Percentiles rank a stretch among this genome's conserved stretches.
Evolutionary conservation across 2,329 filamentous ascomycete species (phyloP).

Genomic region (Diaporthe longicolla): DNA sequence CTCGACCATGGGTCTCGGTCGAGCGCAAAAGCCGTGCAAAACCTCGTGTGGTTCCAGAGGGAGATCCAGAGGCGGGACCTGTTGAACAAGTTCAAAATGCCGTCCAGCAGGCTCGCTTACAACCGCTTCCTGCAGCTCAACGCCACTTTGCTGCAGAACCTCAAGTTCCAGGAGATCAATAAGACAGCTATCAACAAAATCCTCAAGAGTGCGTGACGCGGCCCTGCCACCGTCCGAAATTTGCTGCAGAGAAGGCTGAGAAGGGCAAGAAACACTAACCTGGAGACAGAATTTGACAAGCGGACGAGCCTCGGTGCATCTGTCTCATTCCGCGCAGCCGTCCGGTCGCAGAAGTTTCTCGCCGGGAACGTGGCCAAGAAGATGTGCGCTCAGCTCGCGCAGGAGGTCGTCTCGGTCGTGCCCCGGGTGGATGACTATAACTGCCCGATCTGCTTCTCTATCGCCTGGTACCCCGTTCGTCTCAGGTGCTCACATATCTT

Average conservation of each 20-base stretch:
- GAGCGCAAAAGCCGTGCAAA: conserved; percentile 74
- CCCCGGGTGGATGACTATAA: conserved; percentile 88
- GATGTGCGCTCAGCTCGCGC: conserved; percentile 80
- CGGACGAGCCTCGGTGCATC: conserved; percentile 81
- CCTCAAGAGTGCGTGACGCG: conserved; percentile 76
- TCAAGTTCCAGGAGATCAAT: conserved; percentile 90
- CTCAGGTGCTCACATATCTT: conserved; percentile 83
- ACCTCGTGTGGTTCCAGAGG: conserved; percentile 80
- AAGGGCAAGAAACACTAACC: neutral
- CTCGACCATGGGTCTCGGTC: conserved; percentile 76
- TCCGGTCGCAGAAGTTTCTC: conserved; percentile 73
- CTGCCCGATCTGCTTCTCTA: conserved; percentile 83
- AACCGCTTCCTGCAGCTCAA: conserved; percentile 81
- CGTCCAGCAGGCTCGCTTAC: conserved; percentile 75
- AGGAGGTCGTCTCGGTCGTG: conserved; percentile 79
- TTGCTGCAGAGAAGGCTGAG: conserved; percentile 40
- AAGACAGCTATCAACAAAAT: conserved; percentile 84
- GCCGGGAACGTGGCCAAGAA: conserved; percentile 79
- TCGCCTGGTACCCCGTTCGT: conserved; percentile 86
- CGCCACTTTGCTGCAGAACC: conserved; percentile 79
- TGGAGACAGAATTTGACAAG: conserved; percentile 82
- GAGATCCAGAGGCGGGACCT: conserved; percentile 74
- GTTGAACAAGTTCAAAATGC: conserved; percentile 73
- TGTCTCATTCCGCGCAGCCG: conserved; percentile 70
- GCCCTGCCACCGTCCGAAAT: conserved; percentile 1